phyloP scores from a whole-genome alignment of 2,329 filamentous ascomycete genomes.

The Lasiodiplodia theobromae region DNA sequence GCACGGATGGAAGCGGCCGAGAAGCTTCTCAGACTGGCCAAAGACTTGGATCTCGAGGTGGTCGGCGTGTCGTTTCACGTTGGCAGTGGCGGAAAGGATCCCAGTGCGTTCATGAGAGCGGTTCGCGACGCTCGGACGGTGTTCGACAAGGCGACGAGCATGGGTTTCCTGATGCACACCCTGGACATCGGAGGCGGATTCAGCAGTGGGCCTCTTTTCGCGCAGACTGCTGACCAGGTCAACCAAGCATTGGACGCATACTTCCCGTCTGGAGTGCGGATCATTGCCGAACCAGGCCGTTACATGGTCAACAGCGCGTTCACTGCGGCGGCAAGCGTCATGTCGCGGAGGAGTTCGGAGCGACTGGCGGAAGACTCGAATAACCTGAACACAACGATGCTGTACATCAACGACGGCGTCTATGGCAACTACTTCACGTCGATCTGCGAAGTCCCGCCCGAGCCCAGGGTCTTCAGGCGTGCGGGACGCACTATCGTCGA shows the following conservation, averaged over 20 bases:
- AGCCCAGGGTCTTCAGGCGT: slow-evolving; percentile 75
- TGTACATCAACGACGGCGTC: slow-evolving; percentile 92
- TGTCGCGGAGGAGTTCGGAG: slow-evolving; percentile 83
- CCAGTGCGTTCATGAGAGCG: slow-evolving; percentile 81
- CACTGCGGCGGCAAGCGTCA: slow-evolving; percentile 89
- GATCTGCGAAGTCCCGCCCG: slow-evolving; percentile 91
- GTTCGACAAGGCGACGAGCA: slow-evolving; percentile 76
- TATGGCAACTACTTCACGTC: slow-evolving; percentile 97
- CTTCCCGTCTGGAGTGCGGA: slow-evolving; percentile 79
- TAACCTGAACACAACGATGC: slow-evolving; percentile 76
- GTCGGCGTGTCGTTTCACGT: slow-evolving; percentile 95
- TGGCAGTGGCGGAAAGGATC: slow-evolving; percentile 90
- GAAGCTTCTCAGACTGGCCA: slow-evolving; percentile 75
- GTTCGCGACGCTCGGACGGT: slow-evolving; percentile 82
- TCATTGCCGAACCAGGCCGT: slow-evolving; percentile 91
- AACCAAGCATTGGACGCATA: slow-evolving; percentile 78
- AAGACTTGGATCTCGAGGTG: slow-evolving; percentile 79
- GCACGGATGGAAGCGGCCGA: slow-evolving; percentile 80
- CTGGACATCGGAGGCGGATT: slow-evolving; percentile 93
- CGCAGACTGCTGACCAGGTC: slow-evolving; percentile 23
- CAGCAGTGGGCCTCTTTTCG: slow-evolving; percentile 75
- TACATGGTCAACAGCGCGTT: slow-evolving; percentile 91
- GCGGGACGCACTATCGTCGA: slow-evolving; percentile 63
- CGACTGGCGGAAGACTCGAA: slow-evolving; percentile 65
- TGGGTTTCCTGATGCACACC: slow-evolving; percentile 79